A percentile compares a stretch with the other conserved stretches of the same genome.
Evolutionary conservation across 2,329 filamentous ascomycete species (phyloP).

Genomic region (Colletotrichum tanaceti): DNA sequence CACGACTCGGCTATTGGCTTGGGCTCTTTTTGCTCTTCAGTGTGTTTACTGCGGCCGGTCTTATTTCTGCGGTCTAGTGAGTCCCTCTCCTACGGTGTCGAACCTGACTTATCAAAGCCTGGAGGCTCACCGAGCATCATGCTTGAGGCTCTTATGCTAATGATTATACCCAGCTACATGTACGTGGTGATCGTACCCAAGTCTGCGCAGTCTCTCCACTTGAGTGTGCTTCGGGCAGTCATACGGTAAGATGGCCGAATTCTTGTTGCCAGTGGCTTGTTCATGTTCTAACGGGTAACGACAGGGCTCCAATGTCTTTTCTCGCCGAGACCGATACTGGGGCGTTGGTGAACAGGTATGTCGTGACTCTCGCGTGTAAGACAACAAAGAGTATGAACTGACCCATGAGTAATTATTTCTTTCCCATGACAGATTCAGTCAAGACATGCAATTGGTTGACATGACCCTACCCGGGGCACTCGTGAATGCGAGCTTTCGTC

Average conservation of each 20-base stretch:
- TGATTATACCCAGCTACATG: slow-evolving; percentile 23
- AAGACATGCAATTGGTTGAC: slow-evolving; percentile 44
- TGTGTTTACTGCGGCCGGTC: slow-evolving; percentile 24
- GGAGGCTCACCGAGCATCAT: slow-evolving; percentile 22
- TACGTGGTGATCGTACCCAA: slow-evolving; percentile 29
- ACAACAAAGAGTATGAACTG: slow-evolving; percentile 15
- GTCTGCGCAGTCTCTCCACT: slow-evolving; percentile 27
- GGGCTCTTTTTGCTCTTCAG: slow-evolving; percentile 20
- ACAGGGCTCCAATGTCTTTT: slow-evolving; percentile 43
- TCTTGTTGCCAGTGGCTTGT: slow-evolving; percentile 25
- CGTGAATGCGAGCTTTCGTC: slow-evolving; percentile 18
- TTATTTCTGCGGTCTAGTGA: slow-evolving; percentile 28
- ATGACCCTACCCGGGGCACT: slow-evolving; percentile 38
- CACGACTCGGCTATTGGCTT: slow-evolving; percentile 24
- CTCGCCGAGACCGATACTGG: slow-evolving; percentile 52
- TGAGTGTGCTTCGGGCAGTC: slow-evolving; percentile 21
- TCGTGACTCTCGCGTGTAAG: slow-evolving; percentile 18
- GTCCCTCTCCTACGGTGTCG: slow-evolving; percentile 17
- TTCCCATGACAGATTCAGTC: slow-evolving; percentile 44
- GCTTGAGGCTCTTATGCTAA: slow-evolving; percentile 25
- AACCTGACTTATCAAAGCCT: slow-evolving; percentile 25
- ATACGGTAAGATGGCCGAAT: slow-evolving; percentile 25
- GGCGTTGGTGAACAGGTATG: slow-evolving; percentile 48
- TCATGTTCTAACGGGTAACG: slow-evolving; percentile 20
- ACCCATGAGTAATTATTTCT: slow-evolving; percentile 10